phyloP scores from a whole-genome alignment of 495 filamentous ascomycete genomes.

The Xylaria curta region DNA sequence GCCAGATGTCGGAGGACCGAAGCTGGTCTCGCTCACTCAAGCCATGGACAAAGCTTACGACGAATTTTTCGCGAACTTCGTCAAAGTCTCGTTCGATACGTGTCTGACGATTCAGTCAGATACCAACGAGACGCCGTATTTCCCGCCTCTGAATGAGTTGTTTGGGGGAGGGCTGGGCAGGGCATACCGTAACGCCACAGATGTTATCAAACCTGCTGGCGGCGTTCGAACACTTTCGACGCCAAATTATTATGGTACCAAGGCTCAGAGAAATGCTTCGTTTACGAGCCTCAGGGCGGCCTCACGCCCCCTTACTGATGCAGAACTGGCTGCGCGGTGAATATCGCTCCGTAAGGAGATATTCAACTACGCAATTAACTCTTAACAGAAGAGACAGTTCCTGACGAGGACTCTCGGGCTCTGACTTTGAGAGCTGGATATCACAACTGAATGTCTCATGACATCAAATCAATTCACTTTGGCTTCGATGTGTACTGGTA shows the following conservation, averaged over 20 bases:
- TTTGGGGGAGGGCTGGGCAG: conserved; percentile 9
- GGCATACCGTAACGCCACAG: conserved; percentile 18
- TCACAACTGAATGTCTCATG: not conserved
- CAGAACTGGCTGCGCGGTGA: not conserved
- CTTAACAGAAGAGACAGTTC: not conserved
- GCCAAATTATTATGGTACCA: conserved; percentile 8
- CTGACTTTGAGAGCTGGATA: not conserved
- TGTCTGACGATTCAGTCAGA: conserved; percentile 14
- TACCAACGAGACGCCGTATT: conserved; percentile 19
- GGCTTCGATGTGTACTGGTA: not conserved
- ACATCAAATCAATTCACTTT: not conserved
- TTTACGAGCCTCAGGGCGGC: not conserved
- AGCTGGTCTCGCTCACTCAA: not conserved
- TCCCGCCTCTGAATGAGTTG: conserved; percentile 1
- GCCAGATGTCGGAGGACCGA: not conserved
- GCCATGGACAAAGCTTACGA: conserved; percentile 22
- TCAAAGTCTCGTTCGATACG: conserved; percentile 18
- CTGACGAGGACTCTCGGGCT: not conserved
- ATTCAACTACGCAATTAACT: not conserved
- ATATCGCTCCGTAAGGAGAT: not conserved
- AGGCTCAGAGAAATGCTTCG: conserved; percentile 16
- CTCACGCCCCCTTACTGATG: not conserved
- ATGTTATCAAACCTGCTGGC: not conserved
- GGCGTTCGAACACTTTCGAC: conserved; percentile 1
- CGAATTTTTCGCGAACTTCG: conserved; percentile 11